Base-by-base conservation (phyloP, 257 asterid species). In the Voacanga thouarsii region DNA sequence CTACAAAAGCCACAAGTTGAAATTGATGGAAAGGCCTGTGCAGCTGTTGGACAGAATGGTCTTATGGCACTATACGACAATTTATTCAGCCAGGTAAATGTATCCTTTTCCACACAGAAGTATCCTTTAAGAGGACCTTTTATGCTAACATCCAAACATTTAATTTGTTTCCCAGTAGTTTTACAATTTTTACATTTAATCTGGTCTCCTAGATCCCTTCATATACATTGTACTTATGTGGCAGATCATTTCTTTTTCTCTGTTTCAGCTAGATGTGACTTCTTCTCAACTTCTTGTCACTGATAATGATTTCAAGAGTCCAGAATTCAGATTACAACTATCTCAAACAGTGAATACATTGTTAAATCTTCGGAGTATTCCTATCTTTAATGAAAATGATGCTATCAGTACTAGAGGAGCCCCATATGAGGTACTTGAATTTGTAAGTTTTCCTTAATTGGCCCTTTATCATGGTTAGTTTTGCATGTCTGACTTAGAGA, bases 341-440 rank as follows among this genome's bases (percentile, higher is more conserved):
- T 81, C 76, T 51, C 92, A 89, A 75, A 91, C 97, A 23, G 98
- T 93, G 26, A 77, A 90, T 51, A 82, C 93, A 3, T 81, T 93
- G 84, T 33, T 93, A 70, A 81, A 90, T 71, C 82, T 90, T 66
- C 89, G 88, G 76, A 91, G 89, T 77, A 89, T 93, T 81, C 98
- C 98, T 33, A 90, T 93, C 72, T 93, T 93, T 73, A 93, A 93
- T 45, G 97, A 93, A 86, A 93, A 93, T 80, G 98, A 93, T 84
- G 98, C 98, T 43, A 85, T 93, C 83, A 93, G 98, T 82, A 89
- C 97, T 71, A 84, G 98, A 84, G 88, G 74, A 80, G 96, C 98
- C 71, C 98, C 98, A 50, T 93, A 90, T 70, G 91, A 87, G 91
- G 95, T 90, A 75, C 50, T 7, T 11, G 44, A 50, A 61, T 76